Base-by-base conservation (phyloP, 83 land plant genomes). In the Picea abies region DNA sequence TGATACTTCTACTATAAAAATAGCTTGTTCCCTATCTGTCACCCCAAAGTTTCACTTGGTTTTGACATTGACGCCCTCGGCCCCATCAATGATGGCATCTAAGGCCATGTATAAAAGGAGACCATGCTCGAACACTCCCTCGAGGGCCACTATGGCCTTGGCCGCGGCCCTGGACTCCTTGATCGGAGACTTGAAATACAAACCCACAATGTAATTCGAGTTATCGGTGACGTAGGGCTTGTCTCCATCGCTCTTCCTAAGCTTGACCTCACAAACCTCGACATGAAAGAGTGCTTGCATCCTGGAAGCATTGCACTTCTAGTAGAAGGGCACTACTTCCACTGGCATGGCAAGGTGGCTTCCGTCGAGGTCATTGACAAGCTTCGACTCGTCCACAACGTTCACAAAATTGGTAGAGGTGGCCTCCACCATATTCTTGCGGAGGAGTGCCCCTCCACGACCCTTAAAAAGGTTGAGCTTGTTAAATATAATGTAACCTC, bases 81-180 rank as follows among this genome's bases (percentile, higher is more conserved):
- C 35, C 35, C 35, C 35, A 62, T 96, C 99, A 5, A 94, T 89
- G 41, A 96, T 96, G 25, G 94, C 89, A 17, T 91, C 90, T 63
- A 92, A 92, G 4, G 99, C 96, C 99, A 96, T 93, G 73, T 88
- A 93, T 60, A 96, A 84, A 80, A 96, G 93, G 83, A 96, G 84
- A 0, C 99, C 99, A 82, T 97, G 99, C 84, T 97, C 99, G 26
- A 95, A 95, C 44, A 97, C 95, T 0, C 99, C 97, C 26, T 94
- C 87, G 3, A 93, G 85, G 61, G 90, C 78, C 68, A 91, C 80
- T 52, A 97, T 97, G 14, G 86, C 92, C 63, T 93, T 90, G 11
- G 96, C 95, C 3, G 99, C 98, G 0, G 87, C 96, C 32, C 81
- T 62, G 64, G 86, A 82, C 63, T 89, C 89, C 78, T 87, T 87